phyloP scores from a whole-genome alignment of 1,284 basidiomycete species.

The Psilocybe mexicana region DNA sequence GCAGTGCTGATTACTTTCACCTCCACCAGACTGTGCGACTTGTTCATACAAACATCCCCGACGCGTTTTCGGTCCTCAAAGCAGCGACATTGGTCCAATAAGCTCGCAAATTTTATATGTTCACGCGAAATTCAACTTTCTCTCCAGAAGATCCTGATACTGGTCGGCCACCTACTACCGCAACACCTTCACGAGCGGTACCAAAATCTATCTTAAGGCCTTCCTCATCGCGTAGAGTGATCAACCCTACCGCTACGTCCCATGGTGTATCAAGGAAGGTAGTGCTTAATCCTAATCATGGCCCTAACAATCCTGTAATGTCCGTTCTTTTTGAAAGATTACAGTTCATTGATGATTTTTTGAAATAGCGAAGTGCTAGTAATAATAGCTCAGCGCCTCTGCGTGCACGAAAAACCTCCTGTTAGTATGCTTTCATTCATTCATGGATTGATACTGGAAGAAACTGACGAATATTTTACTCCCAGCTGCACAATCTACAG shows the following conservation, averaged over 20 bases:
- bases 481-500: neutral
- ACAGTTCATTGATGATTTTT: neutral
- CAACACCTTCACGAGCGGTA: neutral
- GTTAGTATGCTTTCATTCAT: neutral
- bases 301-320: neutral
- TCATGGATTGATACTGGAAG: neutral
- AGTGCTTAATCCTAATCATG: neutral
- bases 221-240: neutral
- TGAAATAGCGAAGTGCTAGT: neutral
- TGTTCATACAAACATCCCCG: too few species aligned
- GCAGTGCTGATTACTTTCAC: too few species aligned
- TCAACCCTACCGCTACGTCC: neutral
- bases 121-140: too few species aligned
- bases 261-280: neutral
- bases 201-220: neutral
- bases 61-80: too few species aligned
- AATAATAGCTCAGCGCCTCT: neutral
- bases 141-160: too few species aligned
- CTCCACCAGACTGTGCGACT: too few species aligned
- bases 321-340: neutral
- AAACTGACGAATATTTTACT: neutral
- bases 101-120: too few species aligned
- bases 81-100: too few species aligned
- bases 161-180: too few species aligned
- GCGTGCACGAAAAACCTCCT: neutral